Evolutionary conservation across 768 basidiomycete species (phyloP).

Genomic region (Porpolomopsis calyptriformis): DNA sequence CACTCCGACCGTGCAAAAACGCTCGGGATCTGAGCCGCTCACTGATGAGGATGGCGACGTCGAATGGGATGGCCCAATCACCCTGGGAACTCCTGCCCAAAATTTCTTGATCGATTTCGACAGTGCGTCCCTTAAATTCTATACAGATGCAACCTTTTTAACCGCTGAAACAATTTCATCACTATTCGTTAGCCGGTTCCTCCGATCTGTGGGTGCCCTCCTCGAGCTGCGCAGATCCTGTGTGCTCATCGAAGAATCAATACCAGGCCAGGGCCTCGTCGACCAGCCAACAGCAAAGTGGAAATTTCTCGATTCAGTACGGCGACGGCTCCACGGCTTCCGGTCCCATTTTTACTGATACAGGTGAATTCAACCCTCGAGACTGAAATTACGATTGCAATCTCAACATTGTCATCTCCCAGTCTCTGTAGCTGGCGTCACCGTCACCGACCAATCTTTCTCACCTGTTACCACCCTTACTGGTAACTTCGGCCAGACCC

Average conservation of each 20-base stretch:
- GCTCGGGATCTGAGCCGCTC: constrained; percentile 23
- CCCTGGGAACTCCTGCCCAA: constrained; percentile 29
- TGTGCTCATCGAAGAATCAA: background rate
- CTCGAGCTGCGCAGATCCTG: background rate
- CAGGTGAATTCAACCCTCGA: constrained; percentile 7
- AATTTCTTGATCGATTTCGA: constrained; percentile 33
- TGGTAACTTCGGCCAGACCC: background rate
- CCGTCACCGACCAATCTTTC: constrained; percentile 1
- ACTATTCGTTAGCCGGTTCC: background rate
- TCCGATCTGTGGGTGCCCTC: constrained; percentile 6
- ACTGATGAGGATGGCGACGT: constrained; percentile 25
- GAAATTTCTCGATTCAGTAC: constrained; percentile 28
- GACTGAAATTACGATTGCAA: background rate
- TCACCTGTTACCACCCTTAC: constrained; percentile 5
- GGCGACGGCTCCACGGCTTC: constrained; percentile 32
- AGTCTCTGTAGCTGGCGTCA: constrained; percentile 5
- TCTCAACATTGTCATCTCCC: no score
- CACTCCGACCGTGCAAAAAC: constrained; percentile 16
- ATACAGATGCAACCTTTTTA: background rate
- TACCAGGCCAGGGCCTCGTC: background rate
- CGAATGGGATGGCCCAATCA: constrained; percentile 32
- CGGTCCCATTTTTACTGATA: constrained; percentile 31
- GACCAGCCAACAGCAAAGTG: background rate
- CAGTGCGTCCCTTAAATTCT: no score
- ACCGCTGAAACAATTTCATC: background rate